These are phyloP conservation scores for Scolecobasidium constrictum DNA, from an alignment of 2,329 filamentous ascomycete genomes.

Conservation along the genomic window DNA sequence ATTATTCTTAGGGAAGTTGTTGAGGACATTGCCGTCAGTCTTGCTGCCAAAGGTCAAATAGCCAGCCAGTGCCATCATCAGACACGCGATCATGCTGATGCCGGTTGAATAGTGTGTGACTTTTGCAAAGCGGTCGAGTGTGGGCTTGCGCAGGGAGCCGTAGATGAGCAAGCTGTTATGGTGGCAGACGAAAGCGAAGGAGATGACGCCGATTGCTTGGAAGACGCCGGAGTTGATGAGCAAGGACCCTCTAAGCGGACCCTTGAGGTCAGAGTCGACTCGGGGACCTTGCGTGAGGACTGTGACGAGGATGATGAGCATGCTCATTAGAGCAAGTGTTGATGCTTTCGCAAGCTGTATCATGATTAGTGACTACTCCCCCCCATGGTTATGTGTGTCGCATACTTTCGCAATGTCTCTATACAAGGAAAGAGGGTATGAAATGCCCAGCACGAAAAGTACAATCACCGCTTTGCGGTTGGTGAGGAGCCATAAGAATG, in stretches of 20 bases:
- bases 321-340: conserved; percentile 83
- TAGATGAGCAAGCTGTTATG: conserved; percentile 98
- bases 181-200: conserved; percentile 76
- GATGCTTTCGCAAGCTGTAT: conserved; percentile 84
- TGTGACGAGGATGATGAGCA: conserved; percentile 80
- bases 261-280: conserved; percentile 60
- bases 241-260: conserved; percentile 57
- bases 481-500: conserved; percentile 72
- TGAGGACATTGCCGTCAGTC: conserved; percentile 90
- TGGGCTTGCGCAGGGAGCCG: conserved; percentile 85
- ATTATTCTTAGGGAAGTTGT: conserved; percentile 91
- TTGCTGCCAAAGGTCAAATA: conserved; percentile 89
- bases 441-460: conserved; percentile 76
- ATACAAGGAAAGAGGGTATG: conserved; percentile 86
- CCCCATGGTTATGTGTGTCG: conserved; percentile 3
- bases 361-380: conserved; percentile 10
- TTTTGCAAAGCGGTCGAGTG: conserved; percentile 83
- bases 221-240: conserved; percentile 85
- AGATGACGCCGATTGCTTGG: conserved; percentile 94
- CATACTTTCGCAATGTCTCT: conserved; percentile 90
- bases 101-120: conserved; percentile 91
- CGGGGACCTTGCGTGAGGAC: conserved; percentile 74
- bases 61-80: conserved; percentile 76
- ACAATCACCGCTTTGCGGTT: conserved; percentile 76
- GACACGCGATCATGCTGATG: conserved; percentile 84